Evolutionary conservation across 2,329 filamentous ascomycete genomes (phyloP), one percentile per base, ranked within the genome.

Genomic region (Scleromitrula shiraiana): DNA sequence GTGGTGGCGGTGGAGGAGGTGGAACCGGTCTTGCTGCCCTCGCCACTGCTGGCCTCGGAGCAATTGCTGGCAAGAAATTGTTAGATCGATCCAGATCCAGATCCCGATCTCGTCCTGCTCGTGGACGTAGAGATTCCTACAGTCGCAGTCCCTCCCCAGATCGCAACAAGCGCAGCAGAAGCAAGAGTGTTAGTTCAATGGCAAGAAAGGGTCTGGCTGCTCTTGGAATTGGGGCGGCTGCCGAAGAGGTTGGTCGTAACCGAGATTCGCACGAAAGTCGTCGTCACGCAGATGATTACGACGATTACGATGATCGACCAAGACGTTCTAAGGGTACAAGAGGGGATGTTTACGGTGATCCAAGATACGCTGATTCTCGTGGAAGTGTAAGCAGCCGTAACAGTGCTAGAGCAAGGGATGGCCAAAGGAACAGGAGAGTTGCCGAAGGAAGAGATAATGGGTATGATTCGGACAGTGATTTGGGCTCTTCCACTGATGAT

Each of bases 151-250:
- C 59, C 41, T 56, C 50, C 42, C 51, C 55, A 35, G 53, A 50
- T 30, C 53, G 52, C 33, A 70, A 75, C 26, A 73, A 46, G 52
- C 71, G 74, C 41, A 76, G 77, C 65, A 75, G 79, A 54, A 83
- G 80, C 68, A 78, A 78, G 52, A 83, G 79, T 61, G 73, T 83
- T n/a, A 78, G 81, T 7, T 78, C 82, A 60, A 70, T 70, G 45
- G 77, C 78, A 17, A 76, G 80, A 48, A 77, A 77, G 51, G 72
- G 78, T 46, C 68, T 83, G 30, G 78, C 79, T 55, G 80, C 77
- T 61, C 67, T 83, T 12, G 80, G 80, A 40, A 66, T 83, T 27
- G 78, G 78, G 43, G 73, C 65, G 8, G 67, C 71, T 4, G 70
- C 49, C 20, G 41, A 50, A 27, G 57, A 53, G 24, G 35, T 46